Percentiles rank a stretch among this genome's conserved stretches.
Conservation (phyloP, 768 basidiomycete species). For the Psilocybe subaeruginosa region DNA sequence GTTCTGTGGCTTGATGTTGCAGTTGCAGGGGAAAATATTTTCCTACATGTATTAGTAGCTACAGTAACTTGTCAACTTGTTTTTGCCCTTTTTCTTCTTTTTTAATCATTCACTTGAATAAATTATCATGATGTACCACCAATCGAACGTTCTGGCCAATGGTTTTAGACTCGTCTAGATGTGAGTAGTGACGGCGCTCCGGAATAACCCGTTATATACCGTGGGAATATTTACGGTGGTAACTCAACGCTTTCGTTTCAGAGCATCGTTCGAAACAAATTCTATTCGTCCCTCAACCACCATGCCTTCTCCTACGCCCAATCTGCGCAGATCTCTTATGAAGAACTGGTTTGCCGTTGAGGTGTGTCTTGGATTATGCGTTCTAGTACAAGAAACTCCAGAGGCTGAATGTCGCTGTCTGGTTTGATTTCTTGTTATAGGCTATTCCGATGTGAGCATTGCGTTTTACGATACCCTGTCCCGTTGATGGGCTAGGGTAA, state of each 20-base stretch:
- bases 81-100: conserved; percentile 8
- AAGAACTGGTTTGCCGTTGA: conserved; percentile 79
- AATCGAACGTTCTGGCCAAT: background rate
- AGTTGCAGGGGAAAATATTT: conserved; percentile 14
- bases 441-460: conserved; percentile 54
- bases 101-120: conserved; percentile 1
- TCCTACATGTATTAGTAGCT: conserved; percentile 21
- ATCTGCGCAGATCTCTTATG: conserved; percentile 46
- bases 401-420: conserved; percentile 2
- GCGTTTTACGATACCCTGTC: background rate
- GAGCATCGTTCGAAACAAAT: conserved; percentile 13
- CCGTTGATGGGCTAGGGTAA: background rate
- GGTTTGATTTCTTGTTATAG: conserved; percentile 26
- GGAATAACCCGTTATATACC: conserved; percentile 34
- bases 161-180: conserved; percentile 10
- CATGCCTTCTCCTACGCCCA: conserved; percentile 22
- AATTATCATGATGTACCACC: conserved; percentile 1
- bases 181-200: conserved; percentile 19
- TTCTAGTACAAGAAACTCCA: conserved; percentile 20
- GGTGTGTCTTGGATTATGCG: conserved; percentile 33
- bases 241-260: conserved; percentile 6
- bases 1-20: conserved; percentile 22
- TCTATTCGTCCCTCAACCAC: conserved; percentile 15
- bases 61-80: conserved; percentile 6
- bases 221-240: conserved; percentile 29